Percentiles rank a stretch among this genome's conserved stretches.
These are phyloP conservation scores for Xylariaceae sp. DNA, from an alignment of 2,329 filamentous ascomycete genomes.

Conservation along the genomic window DNA sequence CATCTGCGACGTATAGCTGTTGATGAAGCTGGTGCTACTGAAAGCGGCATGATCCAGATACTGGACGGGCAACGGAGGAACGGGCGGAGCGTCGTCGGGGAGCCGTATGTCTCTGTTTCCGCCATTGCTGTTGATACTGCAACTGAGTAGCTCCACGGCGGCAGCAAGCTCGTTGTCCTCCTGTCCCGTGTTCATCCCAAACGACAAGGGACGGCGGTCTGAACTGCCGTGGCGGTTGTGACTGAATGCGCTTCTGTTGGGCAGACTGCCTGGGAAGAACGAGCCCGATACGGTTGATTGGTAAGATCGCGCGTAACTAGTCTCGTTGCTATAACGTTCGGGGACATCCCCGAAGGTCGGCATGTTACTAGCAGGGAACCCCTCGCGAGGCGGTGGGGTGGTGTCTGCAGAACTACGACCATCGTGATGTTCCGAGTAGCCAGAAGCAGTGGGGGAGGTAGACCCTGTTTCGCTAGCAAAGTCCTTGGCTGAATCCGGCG, in stretches of 20 bases:
- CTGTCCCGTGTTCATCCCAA: constrained; percentile 71
- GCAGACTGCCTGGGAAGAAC: constrained; percentile 48
- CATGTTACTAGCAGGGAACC: constrained; percentile 48
- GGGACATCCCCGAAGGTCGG: constrained; percentile 42
- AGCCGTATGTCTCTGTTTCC: constrained; percentile 61
- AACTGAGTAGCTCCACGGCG: constrained; percentile 83
- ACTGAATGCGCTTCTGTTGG: constrained; percentile 44
- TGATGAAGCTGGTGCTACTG: constrained; percentile 57
- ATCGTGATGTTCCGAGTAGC: constrained; percentile 72
- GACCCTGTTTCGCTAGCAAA: constrained; percentile 77
- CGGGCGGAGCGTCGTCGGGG: constrained; percentile 72
- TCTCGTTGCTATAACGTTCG: constrained; percentile 56
- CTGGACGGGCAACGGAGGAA: constrained; percentile 77
- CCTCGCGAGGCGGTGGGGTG: constrained; percentile 80
- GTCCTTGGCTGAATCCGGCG: constrained; percentile 61
- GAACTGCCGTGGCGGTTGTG: constrained; percentile 70
- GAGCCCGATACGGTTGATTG: constrained; percentile 61
- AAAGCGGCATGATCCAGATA: constrained; percentile 62
- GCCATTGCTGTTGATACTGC: constrained; percentile 75
- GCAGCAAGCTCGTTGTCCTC: constrained; percentile 86
- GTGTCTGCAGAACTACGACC: constrained; percentile 83
- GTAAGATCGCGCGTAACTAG: constrained; percentile 69
- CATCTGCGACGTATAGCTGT: constrained; percentile 54
- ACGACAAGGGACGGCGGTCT: constrained; percentile 72
- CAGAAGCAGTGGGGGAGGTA: constrained; percentile 73